Evolutionary conservation across 225 moss, liverwort and hornwort species (phyloP), one percentile per base, ranked within the genome.

Genomic region (Pleurozium schreberi): DNA sequence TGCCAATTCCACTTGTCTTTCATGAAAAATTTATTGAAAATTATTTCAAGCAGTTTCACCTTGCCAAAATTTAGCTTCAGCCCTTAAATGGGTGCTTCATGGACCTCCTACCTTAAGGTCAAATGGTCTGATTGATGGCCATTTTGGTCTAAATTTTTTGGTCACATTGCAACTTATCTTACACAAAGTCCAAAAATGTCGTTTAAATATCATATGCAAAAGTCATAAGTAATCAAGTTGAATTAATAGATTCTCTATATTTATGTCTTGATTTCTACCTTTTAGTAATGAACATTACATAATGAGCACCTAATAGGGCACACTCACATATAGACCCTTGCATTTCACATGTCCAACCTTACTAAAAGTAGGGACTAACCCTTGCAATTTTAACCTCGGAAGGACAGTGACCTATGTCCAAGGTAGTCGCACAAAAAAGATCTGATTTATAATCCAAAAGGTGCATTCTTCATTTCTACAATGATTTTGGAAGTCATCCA

Each of bases 301-400:
- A n/a, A 58, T 78, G 52, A 23, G 38, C 25, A 55, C 25, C 38
- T 55, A 36, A 3, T 52, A 53, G 14, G 53, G 8, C 21, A 18
- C 7, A 7, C 22, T 52, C 31, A 76, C 53, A 53, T 52, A 14
- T 25, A 16, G 2, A 10, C 16, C 55, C 11, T n/a, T 38, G 1
- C 25, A 38, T 14, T 36, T 77, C 23, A 77, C 23, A 53, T 77
- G 53, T 77, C 14, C 49, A 36, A 53, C 23, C 14, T 33, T 34
- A 3, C 0, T 17, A 0, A 75, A 4, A 38, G 5, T 3, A 38
- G 2, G 22, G 6, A 1, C 55, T 53, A 17, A 1, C 38, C 55
- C n/a, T 78, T 22, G 8, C 55, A n/a, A 38, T 53, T 36, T 38
- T 8, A 21, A 13, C 13, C 14, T 0, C 9, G 0, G 4, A 52